phyloP scores from a whole-genome alignment of 345 rosid genomes.

The Eucalyptus viminalis region DNA sequence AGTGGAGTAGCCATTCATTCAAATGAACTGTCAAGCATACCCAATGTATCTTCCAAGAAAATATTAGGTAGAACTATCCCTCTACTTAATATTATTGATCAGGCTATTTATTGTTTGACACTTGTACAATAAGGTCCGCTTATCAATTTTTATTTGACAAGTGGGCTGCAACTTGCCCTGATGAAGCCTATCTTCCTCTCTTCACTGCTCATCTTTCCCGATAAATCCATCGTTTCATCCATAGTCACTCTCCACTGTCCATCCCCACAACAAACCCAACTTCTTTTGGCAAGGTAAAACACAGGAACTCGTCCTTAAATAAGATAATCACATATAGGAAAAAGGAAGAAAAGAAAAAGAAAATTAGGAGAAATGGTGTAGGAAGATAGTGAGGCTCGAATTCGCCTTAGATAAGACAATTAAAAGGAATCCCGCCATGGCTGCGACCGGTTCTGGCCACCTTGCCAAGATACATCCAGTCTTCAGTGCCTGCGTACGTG shows the following conservation, averaged over 20 bases:
- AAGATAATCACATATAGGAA: background rate
- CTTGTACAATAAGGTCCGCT: too few relatives aligned
- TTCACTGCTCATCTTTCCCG: too few relatives aligned
- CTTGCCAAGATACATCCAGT: background rate
- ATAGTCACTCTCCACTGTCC: background rate
- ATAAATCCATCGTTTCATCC: too few relatives aligned
- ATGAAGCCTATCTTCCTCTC: too few relatives aligned
- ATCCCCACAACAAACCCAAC: background rate
- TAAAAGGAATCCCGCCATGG: background rate
- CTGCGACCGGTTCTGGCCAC: background rate
- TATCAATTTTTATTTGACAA: too few relatives aligned
- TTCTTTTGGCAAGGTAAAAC: background rate
- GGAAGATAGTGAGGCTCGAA: background rate
- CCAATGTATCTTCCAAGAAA: too few relatives aligned
- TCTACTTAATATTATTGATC: too few relatives aligned
- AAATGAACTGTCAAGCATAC: too few relatives aligned
- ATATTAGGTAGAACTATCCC: too few relatives aligned
- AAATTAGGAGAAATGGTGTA: background rate
- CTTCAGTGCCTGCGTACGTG: background rate
- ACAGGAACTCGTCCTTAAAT: background rate
- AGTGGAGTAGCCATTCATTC: too few relatives aligned
- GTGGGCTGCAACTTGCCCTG: too few relatives aligned
- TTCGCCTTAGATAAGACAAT: background rate
- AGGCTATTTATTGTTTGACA: too few relatives aligned
- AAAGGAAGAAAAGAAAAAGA: background rate